Percentiles rank a stretch among this genome's conserved stretches.
Conservation (phyloP, 2,329 filamentous ascomycete genomes). For the Phaeosphaeriaceae sp. region DNA sequence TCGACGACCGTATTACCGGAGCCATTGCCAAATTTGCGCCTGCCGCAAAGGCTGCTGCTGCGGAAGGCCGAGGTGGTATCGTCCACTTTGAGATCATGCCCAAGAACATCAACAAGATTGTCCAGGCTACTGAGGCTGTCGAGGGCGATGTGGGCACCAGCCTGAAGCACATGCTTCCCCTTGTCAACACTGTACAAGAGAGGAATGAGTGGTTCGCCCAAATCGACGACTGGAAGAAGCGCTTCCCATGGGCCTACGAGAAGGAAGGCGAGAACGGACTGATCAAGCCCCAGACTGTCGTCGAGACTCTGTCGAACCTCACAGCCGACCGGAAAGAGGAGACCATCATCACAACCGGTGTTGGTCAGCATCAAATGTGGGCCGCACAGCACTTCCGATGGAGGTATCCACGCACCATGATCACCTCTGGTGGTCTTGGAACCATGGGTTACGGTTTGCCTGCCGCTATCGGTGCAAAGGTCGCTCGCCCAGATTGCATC, state of each 20-base stretch:
- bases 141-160: slow-evolving; percentile 91
- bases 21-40: slow-evolving; percentile 88
- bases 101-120: slow-evolving; percentile 99
- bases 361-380: slow-evolving; percentile 99
- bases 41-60: slow-evolving; percentile 81
- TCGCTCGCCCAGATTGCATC: slow-evolving; percentile 78
- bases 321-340: slow-evolving; percentile 80
- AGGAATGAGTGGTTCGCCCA: slow-evolving; percentile 87
- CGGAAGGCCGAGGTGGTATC: slow-evolving; percentile 88
- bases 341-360: slow-evolving; percentile 90
- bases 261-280: slow-evolving; percentile 75
- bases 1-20: slow-evolving; percentile 93
- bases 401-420: slow-evolving; percentile 89
- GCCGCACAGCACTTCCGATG: slow-evolving; percentile 95
- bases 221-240: slow-evolving; percentile 89
- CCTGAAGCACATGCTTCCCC: slow-evolving; percentile 75
- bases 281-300: slow-evolving; percentile 94
- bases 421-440: slow-evolving; percentile 93
- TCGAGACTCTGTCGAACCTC: slow-evolving; percentile 86
- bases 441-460: slow-evolving; percentile 97
- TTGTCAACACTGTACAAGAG: slow-evolving; percentile 68
- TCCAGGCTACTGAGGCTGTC: slow-evolving; percentile 93
- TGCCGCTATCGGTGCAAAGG: slow-evolving; percentile 94
- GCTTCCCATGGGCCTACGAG: slow-evolving; percentile 89
- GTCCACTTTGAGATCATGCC: slow-evolving; percentile 98